phyloP scores from a whole-genome alignment of 1,139 yeast species.

The Geotrichum cucujoidarum region DNA sequence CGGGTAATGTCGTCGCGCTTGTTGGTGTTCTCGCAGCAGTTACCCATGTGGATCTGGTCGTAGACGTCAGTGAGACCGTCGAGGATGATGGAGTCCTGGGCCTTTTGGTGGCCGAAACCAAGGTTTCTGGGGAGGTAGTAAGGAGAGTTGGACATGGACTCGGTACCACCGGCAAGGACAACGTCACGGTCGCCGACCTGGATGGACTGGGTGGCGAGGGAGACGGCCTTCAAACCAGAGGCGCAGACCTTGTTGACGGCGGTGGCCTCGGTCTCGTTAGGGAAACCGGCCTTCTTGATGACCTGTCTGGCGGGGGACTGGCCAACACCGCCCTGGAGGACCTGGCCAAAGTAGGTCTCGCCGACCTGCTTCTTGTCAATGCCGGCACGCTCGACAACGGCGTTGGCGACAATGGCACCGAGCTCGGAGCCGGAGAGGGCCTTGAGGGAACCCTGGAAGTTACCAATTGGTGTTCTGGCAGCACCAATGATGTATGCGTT shows the following conservation, averaged over 20 bases:
- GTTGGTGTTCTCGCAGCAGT: slow-evolving; percentile 61
- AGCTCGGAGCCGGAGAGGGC: slow-evolving; percentile 49
- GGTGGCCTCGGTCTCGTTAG: slow-evolving; percentile 50
- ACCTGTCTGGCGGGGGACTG: slow-evolving; percentile 66
- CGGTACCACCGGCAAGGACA: slow-evolving; percentile 60
- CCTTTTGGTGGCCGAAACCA: slow-evolving; percentile 47
- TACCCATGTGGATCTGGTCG: slow-evolving; percentile 55
- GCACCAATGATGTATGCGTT: slow-evolving; percentile 50
- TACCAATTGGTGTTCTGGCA: slow-evolving; percentile 57
- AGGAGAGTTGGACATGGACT: slow-evolving; percentile 58
- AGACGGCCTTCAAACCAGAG: slow-evolving; percentile 54
- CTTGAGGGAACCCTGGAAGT: slow-evolving; percentile 52
- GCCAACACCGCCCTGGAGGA: slow-evolving; percentile 54
- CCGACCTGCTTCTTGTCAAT: slow-evolving; percentile 48
- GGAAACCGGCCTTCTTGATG: slow-evolving; percentile 54
- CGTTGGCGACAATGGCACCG: slow-evolving; percentile 53
- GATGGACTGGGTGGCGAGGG: slow-evolving; percentile 53
- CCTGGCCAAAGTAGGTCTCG: slow-evolving; percentile 55
- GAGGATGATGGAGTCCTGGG: slow-evolving; percentile 51
- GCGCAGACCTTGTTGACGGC: slow-evolving; percentile 61
- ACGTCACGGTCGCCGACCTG: slow-evolving; percentile 51
- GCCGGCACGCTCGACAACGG: slow-evolving; percentile 52
- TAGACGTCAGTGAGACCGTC: slow-evolving; percentile 58
- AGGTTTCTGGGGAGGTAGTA: slow-evolving; percentile 44
- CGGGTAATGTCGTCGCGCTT: slow-evolving; percentile 48